A percentile compares a stretch with the other conserved stretches of the same genome.
phyloP scores from a whole-genome alignment of 495 filamentous ascomycete genomes.

The Polyplosphaeria fusca region DNA sequence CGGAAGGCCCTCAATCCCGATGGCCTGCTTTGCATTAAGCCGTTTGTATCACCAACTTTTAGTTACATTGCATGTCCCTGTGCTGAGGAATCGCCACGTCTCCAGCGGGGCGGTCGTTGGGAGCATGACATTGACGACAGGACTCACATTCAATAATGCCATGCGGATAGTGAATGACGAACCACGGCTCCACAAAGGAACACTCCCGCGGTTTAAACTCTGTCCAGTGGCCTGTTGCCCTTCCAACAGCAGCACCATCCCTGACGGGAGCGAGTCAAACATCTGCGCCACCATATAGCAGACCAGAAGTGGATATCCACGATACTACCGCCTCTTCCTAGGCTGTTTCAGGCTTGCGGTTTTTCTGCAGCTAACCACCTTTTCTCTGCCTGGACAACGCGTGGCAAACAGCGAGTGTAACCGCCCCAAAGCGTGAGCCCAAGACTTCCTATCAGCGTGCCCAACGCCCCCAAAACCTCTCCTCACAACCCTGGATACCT shows the following conservation, averaged over 20 bases:
- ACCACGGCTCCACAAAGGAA: conserved; percentile 18
- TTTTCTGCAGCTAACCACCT: conserved; percentile 2
- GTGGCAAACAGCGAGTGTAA: neutral
- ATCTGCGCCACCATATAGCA: neutral
- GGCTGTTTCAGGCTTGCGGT: conserved; percentile 7
- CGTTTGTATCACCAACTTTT: neutral
- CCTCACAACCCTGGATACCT: neutral
- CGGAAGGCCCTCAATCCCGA: too few species aligned
- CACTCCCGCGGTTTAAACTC: conserved; percentile 14
- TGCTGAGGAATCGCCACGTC: conserved; percentile 15
- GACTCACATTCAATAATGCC: conserved; percentile 4
- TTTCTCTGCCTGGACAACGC: neutral
- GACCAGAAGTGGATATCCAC: neutral
- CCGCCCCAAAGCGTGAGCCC: conserved; percentile 21
- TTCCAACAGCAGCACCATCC: too few species aligned
- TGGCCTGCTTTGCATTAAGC: too few species aligned
- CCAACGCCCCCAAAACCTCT: neutral
- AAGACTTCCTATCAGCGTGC: neutral
- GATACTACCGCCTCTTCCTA: neutral
- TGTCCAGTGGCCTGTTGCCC: too few species aligned
- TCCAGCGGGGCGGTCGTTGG: conserved; percentile 8
- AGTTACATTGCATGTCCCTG: neutral
- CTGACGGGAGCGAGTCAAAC: neutral
- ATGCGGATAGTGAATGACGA: conserved; percentile 16
- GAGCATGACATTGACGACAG: conserved; percentile 11